Evolutionary conservation across 140 eudicot genomes (phyloP).

Genomic region (Cichorium intybus): DNA sequence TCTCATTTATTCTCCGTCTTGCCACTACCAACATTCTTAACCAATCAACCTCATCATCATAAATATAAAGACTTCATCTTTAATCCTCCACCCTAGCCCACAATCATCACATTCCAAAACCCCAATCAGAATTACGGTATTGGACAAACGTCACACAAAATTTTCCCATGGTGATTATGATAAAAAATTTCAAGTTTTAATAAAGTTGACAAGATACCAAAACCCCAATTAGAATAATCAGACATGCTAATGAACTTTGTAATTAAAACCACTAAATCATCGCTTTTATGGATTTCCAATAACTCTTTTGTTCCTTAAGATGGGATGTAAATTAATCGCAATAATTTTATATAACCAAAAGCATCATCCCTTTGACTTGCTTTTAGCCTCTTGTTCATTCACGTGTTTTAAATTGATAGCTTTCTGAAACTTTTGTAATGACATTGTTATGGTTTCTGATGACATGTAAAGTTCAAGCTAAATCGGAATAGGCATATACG

Average conservation of each 20-base stretch:
- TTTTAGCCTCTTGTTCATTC: constrained; percentile 45
- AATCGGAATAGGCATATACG: constrained; percentile 94
- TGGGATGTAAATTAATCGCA: constrained; percentile 84
- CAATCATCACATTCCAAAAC: too few relatives aligned
- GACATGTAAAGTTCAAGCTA: constrained; percentile 96
- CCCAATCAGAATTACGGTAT: too few relatives aligned
- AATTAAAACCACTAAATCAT: constrained; percentile 55
- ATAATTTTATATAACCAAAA: constrained; percentile 54
- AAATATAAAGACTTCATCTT: too few relatives aligned
- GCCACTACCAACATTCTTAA: too few relatives aligned
- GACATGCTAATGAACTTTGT: constrained; percentile 72
- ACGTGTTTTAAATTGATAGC: constrained; percentile 93
- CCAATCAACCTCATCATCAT: too few relatives aligned
- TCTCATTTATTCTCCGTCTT: too few relatives aligned
- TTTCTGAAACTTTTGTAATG: constrained; percentile 90
- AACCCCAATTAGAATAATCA: constrained; percentile 94
- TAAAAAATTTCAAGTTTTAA: constrained; percentile 78
- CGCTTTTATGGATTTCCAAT: constrained; percentile 74
- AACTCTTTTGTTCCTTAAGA: constrained; percentile 76
- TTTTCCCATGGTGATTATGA: constrained; percentile 76
- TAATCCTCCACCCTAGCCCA: too few relatives aligned
- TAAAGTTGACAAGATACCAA: constrained; percentile 68
- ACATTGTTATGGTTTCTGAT: constrained; percentile 90
- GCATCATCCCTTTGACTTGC: constrained; percentile 68
- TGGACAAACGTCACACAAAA: too few relatives aligned